Base-by-base conservation (phyloP, 208 protist genomes). In the Angomonas deanei region DNA sequence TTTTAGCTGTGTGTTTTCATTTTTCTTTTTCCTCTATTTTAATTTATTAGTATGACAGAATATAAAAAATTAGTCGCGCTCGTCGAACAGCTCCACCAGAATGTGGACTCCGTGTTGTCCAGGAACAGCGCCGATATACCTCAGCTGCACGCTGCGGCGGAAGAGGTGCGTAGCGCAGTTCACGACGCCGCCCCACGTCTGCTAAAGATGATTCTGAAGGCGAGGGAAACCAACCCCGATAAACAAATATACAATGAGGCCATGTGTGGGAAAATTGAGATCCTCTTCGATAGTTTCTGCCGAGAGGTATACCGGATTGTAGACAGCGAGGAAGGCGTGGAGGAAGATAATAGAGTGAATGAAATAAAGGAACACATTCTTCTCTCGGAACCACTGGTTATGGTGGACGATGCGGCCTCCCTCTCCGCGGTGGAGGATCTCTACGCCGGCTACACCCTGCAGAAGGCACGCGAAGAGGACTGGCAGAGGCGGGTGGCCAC, bases 191-290 rank as follows among this genome's bases (percentile, higher is more conserved):
- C 49, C 27, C 72, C 73, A 23, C 82, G 86, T 5, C 33, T 96
- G 19, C 63, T 74, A 3, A 92, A 93, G 52, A 76, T 96, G 55
- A 54, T 88, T 0, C 48, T 59, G 4, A 93, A 88, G 49, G 86
- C 82, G 0, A 69, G 74, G 19, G 86, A 96, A 54, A 88, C 74
- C 10, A 72, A 96, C 55, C 86, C 86, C 0, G 78, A 96, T 50
- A 66, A 72, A 15, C 90, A 96, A 57, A 91, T 96, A 3, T 96
- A 92, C 72, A 96, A 96, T 64, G 84, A 96, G 49, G 69, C 34
- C 8, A 96, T 96, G 90, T 96, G 86, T 47, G 61, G n/a, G 3
- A 87, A 86, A 58, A 96, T 96, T 32, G 74, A 92, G 27, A 24
- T 74, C 2, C 63, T 96, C 11, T 82, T 92, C 63, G 48, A 59